Conservation (phyloP, 176 grass and related monocot species). For the Coix lacrymajobi region DNA sequence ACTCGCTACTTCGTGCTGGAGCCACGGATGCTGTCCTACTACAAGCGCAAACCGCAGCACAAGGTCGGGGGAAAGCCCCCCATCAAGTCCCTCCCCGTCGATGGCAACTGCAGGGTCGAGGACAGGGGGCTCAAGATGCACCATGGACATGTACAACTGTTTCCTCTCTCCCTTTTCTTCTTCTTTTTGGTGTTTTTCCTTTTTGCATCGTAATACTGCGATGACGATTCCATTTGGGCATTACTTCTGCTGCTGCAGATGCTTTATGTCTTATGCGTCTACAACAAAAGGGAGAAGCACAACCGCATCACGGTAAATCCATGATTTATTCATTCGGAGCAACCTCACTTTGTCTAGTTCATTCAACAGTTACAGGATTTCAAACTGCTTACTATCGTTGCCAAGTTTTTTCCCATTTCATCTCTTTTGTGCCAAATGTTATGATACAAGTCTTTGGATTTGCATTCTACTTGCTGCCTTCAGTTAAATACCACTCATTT, state of each 20-base stretch:
- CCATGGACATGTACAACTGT: conserved; percentile 59
- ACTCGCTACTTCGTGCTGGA: conserved; percentile 95
- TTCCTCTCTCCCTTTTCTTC: not conserved
- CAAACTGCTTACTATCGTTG: not conserved
- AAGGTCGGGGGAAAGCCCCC: conserved; percentile 55
- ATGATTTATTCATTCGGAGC: not conserved
- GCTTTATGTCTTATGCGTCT: conserved; percentile 87
- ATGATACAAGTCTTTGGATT: not conserved
- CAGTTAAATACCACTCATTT: not conserved
- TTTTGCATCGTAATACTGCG: not conserved
- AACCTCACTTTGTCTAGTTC: not conserved
- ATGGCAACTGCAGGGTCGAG: conserved; percentile 94
- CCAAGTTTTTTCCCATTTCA: not conserved
- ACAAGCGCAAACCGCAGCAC: conserved; percentile 88
- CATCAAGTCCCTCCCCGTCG: conserved; percentile 87
- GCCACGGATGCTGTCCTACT: conserved; percentile 72
- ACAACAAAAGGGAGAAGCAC: conserved; percentile 97
- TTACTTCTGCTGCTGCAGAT: conserved; percentile 40
- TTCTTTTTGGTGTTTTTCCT: not conserved
- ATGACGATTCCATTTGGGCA: not conserved
- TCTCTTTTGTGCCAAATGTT: not conserved
- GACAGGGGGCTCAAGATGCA: conserved; percentile 92
- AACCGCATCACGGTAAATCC: conserved; percentile 66
- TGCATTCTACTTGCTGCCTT: not conserved
- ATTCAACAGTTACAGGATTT: not conserved